phyloP scores from a whole-genome alignment of 176 grass and related monocot genomes.

The Carex kokanica region DNA sequence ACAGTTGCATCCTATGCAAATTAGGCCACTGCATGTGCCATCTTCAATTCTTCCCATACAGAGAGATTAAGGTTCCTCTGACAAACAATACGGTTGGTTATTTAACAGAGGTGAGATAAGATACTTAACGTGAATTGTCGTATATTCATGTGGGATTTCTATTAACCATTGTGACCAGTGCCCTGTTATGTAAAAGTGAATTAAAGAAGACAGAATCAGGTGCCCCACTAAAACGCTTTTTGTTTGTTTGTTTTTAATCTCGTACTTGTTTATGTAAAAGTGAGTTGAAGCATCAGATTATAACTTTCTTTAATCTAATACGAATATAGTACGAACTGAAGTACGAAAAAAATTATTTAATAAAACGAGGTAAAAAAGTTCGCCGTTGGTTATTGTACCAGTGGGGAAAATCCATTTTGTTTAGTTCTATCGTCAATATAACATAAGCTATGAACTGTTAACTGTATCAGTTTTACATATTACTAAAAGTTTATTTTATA shows the following conservation, averaged over 20 bases:
- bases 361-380: not conserved
- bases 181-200: not conserved
- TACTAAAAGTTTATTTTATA: no score
- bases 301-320: not conserved
- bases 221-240: not conserved
- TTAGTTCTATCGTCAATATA: no score
- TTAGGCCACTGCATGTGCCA: not conserved
- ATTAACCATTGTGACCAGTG: not conserved
- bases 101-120: not conserved
- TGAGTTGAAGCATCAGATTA: not conserved
- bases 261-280: no score
- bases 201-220: not conserved
- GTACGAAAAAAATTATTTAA: not conserved
- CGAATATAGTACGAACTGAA: not conserved
- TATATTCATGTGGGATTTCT: no score
- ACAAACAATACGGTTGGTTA: not conserved
- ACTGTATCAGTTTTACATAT: no score
- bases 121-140: not conserved
- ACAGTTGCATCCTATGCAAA: not conserved
- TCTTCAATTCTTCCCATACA: not conserved
- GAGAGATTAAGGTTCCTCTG: not conserved
- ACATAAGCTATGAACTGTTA: no score
- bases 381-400: not conserved
- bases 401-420: not conserved
- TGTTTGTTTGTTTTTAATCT: not conserved